A percentile compares a stretch with the other conserved stretches of the same genome.
Conservation (phyloP, 2,329 filamentous ascomycete genomes). For the Colletotrichum sp. region DNA sequence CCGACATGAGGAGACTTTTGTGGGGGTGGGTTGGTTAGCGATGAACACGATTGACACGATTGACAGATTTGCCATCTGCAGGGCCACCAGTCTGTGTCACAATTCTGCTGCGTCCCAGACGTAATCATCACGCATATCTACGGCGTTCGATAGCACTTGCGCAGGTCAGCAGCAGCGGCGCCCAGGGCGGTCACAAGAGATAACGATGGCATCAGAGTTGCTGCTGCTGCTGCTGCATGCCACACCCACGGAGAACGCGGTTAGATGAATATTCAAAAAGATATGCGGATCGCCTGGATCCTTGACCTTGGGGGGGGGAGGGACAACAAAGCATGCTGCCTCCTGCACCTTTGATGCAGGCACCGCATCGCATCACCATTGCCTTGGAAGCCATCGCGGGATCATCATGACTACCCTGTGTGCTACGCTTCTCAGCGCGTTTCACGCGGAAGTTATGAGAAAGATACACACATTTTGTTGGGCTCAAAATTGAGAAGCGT, state of each 20-base stretch:
- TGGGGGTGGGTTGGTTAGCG: not conserved
- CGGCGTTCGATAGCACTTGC: not conserved
- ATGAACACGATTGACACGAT: not conserved
- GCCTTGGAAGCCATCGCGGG: conserved; percentile 1
- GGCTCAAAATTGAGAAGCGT: not conserved
- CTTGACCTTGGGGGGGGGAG: not conserved
- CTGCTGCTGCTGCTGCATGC: not conserved
- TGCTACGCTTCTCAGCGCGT: not conserved
- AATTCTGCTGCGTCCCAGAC: not conserved
- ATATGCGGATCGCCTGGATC: not conserved
- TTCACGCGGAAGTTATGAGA: not conserved
- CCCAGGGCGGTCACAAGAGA: not conserved
- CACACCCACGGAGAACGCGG: not conserved
- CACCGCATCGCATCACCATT: not conserved
- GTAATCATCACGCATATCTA: not conserved
- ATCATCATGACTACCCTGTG: not conserved
- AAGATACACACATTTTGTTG: not conserved
- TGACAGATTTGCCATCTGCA: not conserved
- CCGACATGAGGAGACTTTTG: not conserved
- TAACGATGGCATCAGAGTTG: not conserved
- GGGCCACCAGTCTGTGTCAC: not conserved
- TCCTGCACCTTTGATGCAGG: not conserved
- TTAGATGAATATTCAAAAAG: not conserved
- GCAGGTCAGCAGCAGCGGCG: not conserved
- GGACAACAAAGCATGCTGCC: not conserved